Conservation (phyloP, 1,139 yeast genomes). For the Geotrichum carabidarum region DNA sequence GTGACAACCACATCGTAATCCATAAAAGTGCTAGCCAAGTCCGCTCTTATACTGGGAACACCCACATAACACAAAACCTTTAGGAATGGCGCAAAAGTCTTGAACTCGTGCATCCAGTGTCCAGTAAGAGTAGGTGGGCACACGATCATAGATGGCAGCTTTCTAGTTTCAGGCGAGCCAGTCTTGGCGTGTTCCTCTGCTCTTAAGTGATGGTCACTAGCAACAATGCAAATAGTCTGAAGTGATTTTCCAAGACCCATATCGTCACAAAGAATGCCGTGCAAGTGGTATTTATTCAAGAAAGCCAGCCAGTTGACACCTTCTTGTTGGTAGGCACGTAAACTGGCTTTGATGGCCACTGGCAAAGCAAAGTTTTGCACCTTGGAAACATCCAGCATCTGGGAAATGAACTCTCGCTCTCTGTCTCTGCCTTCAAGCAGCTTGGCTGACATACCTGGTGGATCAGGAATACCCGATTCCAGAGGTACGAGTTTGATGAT, state of each 20-base stretch:
- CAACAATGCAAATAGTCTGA: conserved; percentile 93
- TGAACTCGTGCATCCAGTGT: conserved; percentile 96
- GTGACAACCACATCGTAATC: conserved; percentile 81
- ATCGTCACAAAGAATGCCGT: conserved; percentile 97
- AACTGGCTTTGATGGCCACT: conserved; percentile 84
- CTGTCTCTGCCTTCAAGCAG: conserved; percentile 83
- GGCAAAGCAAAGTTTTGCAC: conserved; percentile 85
- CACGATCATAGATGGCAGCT: conserved; percentile 75
- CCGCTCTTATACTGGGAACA: conserved; percentile 68
- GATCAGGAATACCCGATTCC: conserved; percentile 97
- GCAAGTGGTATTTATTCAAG: conserved; percentile 87
- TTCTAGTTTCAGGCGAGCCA: conserved; percentile 60
- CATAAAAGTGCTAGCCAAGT: conserved; percentile 51
- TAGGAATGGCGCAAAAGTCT: conserved; percentile 85
- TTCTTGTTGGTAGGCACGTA: conserved; percentile 94
- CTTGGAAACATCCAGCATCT: conserved; percentile 97
- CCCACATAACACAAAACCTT: conserved; percentile 86
- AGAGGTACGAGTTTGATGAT: conserved; percentile 92
- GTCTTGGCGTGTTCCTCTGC: conserved; percentile 60
- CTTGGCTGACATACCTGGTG: conserved; percentile 83
- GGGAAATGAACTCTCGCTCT: conserved; percentile 91
- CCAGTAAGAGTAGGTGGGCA: conserved; percentile 98
- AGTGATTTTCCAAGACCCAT: conserved; percentile 98
- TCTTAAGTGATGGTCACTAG: conserved; percentile 90
- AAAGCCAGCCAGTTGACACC: conserved; percentile 98